Conservation (phyloP, 2,329 filamentous ascomycete genomes). For the Cucurbitaria berberidis region DNA sequence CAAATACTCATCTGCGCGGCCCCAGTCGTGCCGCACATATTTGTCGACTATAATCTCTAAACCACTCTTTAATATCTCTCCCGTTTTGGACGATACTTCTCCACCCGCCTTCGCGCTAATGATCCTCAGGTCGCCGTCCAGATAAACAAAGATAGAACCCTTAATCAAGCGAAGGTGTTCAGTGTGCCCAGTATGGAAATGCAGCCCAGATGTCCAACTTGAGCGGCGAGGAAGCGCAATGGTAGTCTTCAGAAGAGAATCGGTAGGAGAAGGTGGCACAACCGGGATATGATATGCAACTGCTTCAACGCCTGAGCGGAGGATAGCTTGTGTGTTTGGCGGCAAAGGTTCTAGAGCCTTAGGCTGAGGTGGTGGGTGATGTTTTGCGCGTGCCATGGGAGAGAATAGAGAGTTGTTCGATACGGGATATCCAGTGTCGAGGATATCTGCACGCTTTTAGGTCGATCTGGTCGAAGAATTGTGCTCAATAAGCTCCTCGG, state of each 20-base stretch:
- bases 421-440: neutral
- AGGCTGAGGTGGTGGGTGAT: neutral
- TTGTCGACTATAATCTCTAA: constrained; percentile 46
- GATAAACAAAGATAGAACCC: constrained; percentile 43
- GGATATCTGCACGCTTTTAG: neutral
- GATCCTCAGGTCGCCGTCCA: constrained; percentile 12
- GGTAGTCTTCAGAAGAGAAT: constrained; percentile 38
- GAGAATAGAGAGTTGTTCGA: neutral
- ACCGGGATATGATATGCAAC: constrained; percentile 49
- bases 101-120: constrained; percentile 17
- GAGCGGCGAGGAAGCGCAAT: constrained; percentile 54
- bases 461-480: neutral
- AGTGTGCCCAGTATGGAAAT: constrained; percentile 58
- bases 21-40: constrained; percentile 56
- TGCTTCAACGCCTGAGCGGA: constrained; percentile 19
- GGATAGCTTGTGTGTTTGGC: constrained; percentile 15
- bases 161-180: constrained; percentile 55
- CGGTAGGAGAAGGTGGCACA: constrained; percentile 19
- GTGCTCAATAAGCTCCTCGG: neutral
- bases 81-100: neutral
- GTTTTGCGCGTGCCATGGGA: neutral
- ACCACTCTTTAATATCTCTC: constrained; percentile 1
- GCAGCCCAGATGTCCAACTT: constrained; percentile 57
- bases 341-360: constrained; percentile 10
- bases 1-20: constrained; percentile 41